Base-by-base conservation (phyloP, 1,284 basidiomycete genomes). In the Agaricales sp. region DNA sequence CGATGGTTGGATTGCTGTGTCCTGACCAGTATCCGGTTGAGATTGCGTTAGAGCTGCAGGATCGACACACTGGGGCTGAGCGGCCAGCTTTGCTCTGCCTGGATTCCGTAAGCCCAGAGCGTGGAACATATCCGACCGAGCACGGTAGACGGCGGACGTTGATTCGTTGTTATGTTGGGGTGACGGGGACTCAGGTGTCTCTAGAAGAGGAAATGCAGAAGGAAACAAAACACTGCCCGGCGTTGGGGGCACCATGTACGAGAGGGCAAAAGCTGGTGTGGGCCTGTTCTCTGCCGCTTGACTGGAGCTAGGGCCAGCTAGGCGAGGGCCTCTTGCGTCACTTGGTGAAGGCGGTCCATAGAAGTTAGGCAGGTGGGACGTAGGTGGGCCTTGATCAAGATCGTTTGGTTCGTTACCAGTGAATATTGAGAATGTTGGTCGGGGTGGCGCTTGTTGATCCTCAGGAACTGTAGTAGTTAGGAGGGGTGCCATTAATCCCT, bases 151-250 rank as follows among this genome's bases (percentile, higher is more conserved):
- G 48, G 59, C 57, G 18, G 54, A 50, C n/a, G 58, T 49, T 38
- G 55, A 6, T 8, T 8, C 35, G 51, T 57, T 61, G 25, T 56
- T 49, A 45, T 69, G 67, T 22, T 69, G 69, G 23, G 82, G 83
- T 1, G 81, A 77, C n/a, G 82, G 84, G 6, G 82, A 85, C 46
- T 77, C 76, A 1, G 82, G 80, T 12, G 75, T 71, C 56, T 85
- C 81, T 2, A 81, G 80, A 60, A 77, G 78, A 8, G 80, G 76
- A 55, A 83, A 78, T 21, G 72, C 53, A 59, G 64, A 81, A 75
- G 47, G 67, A 65, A 41, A 41, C 16, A 18, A 8, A 8, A 20
- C 8, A 20, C 39, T 18, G 8, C 39, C 39, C 18, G 39, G 39
- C 13, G 39, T 41, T 11, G 39, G 39, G 16, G 39, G 39, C 6